Percentiles rank a stretch among this genome's conserved stretches.
phyloP scores from a whole-genome alignment of 2,329 filamentous ascomycete species.

The Trichoderma koningiopsis region DNA sequence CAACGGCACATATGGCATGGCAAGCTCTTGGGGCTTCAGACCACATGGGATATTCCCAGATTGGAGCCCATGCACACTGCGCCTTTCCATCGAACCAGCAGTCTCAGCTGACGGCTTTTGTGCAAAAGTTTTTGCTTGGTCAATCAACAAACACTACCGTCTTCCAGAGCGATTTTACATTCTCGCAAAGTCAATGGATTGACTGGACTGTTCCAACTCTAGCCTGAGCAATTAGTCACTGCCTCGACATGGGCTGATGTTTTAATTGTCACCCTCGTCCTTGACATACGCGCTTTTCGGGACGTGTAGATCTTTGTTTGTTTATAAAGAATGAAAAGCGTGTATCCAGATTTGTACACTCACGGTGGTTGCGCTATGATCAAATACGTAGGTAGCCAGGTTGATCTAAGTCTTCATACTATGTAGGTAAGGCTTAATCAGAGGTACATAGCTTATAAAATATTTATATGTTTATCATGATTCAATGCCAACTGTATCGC shows the following conservation, averaged over 20 bases:
- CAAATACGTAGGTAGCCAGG: too few species aligned
- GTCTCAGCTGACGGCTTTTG: slow-evolving; percentile 13
- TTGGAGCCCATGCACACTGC: slow-evolving; percentile 16
- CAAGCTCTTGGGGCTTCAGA: slow-evolving; percentile 8
- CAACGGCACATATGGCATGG: slow-evolving; percentile 12
- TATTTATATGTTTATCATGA: neutral
- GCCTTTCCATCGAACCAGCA: slow-evolving; percentile 13
- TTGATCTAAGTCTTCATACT: too few species aligned
- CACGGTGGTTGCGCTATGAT: too few species aligned
- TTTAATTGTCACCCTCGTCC: neutral
- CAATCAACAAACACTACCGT: neutral
- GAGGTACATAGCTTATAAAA: neutral
- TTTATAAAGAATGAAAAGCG: neutral
- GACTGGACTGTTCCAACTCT: neutral
- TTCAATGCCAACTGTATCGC: too few species aligned
- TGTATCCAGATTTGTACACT: neutral
- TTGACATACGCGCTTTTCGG: neutral
- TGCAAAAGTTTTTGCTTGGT: slow-evolving; percentile 5
- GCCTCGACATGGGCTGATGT: rapidly evolving
- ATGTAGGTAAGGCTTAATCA: too few species aligned
- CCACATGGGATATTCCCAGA: slow-evolving; percentile 12
- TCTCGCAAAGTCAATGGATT: slow-evolving; percentile 11
- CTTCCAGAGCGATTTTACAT: slow-evolving; percentile 16
- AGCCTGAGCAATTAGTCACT: neutral
- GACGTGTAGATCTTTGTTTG: too few species aligned